Evolutionary conservation across 192 early-diverging fungal species (phyloP).

Genomic region (Rhizophlyctis rosea): DNA sequence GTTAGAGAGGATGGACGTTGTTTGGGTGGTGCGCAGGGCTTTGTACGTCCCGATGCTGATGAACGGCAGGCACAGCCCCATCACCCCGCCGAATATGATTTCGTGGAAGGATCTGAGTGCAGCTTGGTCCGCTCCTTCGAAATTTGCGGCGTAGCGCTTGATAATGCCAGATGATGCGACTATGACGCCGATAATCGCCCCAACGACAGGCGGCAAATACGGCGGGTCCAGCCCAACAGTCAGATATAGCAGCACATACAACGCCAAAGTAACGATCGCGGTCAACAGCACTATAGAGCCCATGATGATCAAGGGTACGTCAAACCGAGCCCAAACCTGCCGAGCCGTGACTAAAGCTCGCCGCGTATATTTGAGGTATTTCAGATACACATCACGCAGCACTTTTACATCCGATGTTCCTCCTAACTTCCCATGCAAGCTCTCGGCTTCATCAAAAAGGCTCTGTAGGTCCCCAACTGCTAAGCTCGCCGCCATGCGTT

Average conservation of each 20-base stretch:
- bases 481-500: conserved; percentile 54
- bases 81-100: conserved; percentile 20
- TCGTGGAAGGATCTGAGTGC: conserved; percentile 31
- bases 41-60: too few relatives aligned
- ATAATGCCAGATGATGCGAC: background rate
- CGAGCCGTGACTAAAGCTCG: conserved; percentile 67
- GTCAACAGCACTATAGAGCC: conserved; percentile 63
- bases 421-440: background rate
- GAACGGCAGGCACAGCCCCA: conserved; percentile 12
- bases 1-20: too few relatives aligned
- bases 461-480: conserved; percentile 36
- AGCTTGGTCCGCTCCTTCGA: conserved; percentile 22
- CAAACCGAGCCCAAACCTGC: conserved; percentile 92
- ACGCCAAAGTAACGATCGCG: conserved; percentile 15
- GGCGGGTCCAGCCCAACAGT: background rate
- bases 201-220: conserved; percentile 9
- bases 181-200: background rate
- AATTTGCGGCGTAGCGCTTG: background rate
- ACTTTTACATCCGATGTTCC: background rate
- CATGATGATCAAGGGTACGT: conserved; percentile 68
- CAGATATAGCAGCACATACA: conserved; percentile 16
- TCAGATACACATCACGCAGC: conserved; percentile 20
- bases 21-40: background rate
- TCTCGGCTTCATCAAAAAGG: conserved; percentile 38
- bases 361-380: conserved; percentile 56